Conservation (phyloP, 352 stramenopile genomes). For the Aphanomyces astaci region DNA sequence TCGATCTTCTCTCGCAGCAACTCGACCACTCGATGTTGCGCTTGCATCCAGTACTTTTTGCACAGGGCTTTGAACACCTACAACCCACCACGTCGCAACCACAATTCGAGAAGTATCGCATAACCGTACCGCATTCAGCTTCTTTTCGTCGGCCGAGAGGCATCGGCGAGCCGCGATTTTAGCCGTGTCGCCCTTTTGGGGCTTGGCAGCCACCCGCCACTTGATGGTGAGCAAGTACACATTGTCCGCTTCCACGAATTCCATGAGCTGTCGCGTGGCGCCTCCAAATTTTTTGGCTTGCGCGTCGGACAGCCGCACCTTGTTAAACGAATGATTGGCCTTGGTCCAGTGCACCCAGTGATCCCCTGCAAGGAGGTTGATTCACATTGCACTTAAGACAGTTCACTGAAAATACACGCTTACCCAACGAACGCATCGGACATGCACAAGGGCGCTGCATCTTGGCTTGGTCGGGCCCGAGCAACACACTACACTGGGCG, state of each 20-base stretch:
- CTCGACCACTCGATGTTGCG: constrained; percentile 64
- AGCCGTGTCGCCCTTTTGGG: constrained; percentile 74
- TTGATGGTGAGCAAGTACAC: constrained; percentile 78
- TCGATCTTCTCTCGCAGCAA: constrained; percentile 57
- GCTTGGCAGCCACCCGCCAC: constrained; percentile 73
- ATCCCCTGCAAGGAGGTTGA: constrained; percentile 26
- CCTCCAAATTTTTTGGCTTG: constrained; percentile 61
- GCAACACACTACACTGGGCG: constrained; percentile 59
- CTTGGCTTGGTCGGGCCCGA: constrained; percentile 43
- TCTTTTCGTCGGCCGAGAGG: constrained; percentile 66
- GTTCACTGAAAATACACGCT: neutral
- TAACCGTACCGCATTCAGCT: constrained; percentile 44
- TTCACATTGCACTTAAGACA: neutral
- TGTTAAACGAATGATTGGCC: constrained; percentile 68
- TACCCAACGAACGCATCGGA: constrained; percentile 54
- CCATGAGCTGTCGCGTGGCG: constrained; percentile 80
- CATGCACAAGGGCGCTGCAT: constrained; percentile 70
- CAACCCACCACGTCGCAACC: neutral
- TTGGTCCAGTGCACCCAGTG: constrained; percentile 78
- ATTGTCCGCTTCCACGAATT: constrained; percentile 41
- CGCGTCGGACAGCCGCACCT: constrained; percentile 39
- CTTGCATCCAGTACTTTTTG: constrained; percentile 65
- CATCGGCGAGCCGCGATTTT: constrained; percentile 64
- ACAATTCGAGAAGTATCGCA: neutral
- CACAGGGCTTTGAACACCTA: constrained; percentile 60